Base-by-base conservation (phyloP, 176 grass and related monocot species). In the Saccharum spontaneum region DNA sequence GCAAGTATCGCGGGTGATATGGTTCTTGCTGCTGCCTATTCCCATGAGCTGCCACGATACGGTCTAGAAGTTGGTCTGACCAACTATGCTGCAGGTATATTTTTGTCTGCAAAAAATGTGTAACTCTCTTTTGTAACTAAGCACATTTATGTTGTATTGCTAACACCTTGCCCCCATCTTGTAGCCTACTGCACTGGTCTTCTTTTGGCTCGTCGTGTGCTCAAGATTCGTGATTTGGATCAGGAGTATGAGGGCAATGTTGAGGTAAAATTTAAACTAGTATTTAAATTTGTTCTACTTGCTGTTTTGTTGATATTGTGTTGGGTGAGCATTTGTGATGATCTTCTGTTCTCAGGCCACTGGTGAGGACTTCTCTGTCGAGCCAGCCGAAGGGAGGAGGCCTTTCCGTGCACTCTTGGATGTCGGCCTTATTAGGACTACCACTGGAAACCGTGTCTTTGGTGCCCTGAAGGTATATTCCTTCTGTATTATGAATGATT, bases 321-420 rank as follows among this genome's bases (percentile, higher is more conserved):
- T 16, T 66, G 26, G 5, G 24, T 33, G 12, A 66, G 10, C 1
- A 0, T 65, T 30, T 30, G 61, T 69, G 36, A 61, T 71, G 31
- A 43, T 67, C 3, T 23, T 66, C 46, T 78, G 16, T 41, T 12
- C 14, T 6, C 66, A 94, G 89, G 92, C 92, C 41, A 71, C 80
- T 79, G 89, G 89, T 7, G 92, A 94, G 62, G 92, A 94, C 50
- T 94, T 69, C 78, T 89, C 73, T 75, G 84, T 94, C 39, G 92
- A 94, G 45, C 92, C 86, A 69, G 4, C 71, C 15, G 86, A 82
- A 46, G 75, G 36, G 23, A 85, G 87, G 89, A 87, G 92, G 71
- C 92, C 92, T 14, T 94, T 94, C 81, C 92, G 89, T 86, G 89
- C 89, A 15, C 80, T 94, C 20, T 80, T 94, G 69, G 92, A 94